Percentiles rank a stretch among this genome's conserved stretches.
Conservation (phyloP, 306 rosid species). For the Alnus glutinosa region DNA sequence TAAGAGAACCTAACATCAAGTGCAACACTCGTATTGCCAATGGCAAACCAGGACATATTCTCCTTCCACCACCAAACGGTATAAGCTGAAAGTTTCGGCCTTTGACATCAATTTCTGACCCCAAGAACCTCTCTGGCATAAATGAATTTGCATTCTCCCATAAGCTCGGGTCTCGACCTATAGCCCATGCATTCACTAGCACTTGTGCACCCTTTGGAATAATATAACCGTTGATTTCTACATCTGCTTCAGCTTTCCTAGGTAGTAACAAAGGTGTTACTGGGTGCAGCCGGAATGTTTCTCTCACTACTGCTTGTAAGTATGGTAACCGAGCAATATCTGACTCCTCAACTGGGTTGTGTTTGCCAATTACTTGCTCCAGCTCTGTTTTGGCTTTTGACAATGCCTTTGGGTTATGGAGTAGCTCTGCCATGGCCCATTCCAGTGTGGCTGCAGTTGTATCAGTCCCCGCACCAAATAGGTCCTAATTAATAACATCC, state of each 20-base stretch:
- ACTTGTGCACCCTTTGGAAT: slow-evolving; percentile 55
- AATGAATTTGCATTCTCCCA: slow-evolving; percentile 49
- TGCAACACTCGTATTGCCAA: slow-evolving; percentile 53
- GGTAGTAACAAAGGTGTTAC: slow-evolving; percentile 51
- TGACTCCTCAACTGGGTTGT: slow-evolving; percentile 51
- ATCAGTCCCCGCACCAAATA: slow-evolving; percentile 60
- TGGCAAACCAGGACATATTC: slow-evolving; percentile 49
- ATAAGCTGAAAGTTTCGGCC: slow-evolving; percentile 48
- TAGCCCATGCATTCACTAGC: slow-evolving; percentile 49
- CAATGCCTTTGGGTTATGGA: slow-evolving; percentile 44
- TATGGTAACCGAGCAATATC: slow-evolving; percentile 44
- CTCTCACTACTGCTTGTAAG: slow-evolving; percentile 54
- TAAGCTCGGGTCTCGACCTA: slow-evolving; percentile 34
- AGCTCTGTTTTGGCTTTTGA: slow-evolving; percentile 45
- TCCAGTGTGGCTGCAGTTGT: slow-evolving; percentile 47
- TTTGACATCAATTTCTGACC: slow-evolving; percentile 41
- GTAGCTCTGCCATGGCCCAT: slow-evolving; percentile 63
- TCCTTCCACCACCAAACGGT: slow-evolving; percentile 51
- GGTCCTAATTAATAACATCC: slow-evolving; percentile 31
- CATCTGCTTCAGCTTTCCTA: slow-evolving; percentile 43
- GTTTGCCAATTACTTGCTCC: slow-evolving; percentile 43
- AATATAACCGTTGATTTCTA: slow-evolving; percentile 40
- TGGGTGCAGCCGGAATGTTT: slow-evolving; percentile 48
- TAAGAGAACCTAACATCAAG: slow-evolving; percentile 48
- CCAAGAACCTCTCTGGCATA: slow-evolving; percentile 59